phyloP scores from a whole-genome alignment of 2,329 filamentous ascomycete species.

The Beauveria pseudobassiana region DNA sequence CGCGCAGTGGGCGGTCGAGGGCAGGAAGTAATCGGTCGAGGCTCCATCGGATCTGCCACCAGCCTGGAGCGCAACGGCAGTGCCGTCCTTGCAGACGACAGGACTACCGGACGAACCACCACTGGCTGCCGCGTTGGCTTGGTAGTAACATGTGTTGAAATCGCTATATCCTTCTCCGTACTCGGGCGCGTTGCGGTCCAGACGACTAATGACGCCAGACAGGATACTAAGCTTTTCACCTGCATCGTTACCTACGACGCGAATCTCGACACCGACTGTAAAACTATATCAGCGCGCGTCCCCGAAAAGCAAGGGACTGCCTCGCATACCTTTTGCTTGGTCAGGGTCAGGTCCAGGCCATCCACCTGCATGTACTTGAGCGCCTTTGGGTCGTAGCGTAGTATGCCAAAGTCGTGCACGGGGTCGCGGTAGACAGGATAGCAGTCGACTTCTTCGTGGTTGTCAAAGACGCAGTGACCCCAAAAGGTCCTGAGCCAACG shows the following conservation, averaged over 20 bases:
- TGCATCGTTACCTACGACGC: constrained; percentile 96
- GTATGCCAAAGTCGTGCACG: constrained; percentile 95
- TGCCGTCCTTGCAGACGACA: constrained; percentile 90
- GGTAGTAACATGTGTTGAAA: constrained; percentile 94
- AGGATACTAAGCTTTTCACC: constrained; percentile 97
- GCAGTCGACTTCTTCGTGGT: constrained; percentile 94
- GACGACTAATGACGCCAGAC: constrained; percentile 90
- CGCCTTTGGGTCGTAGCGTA: constrained; percentile 88
- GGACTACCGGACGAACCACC: constrained; percentile 98
- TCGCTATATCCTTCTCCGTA: constrained; percentile 98
- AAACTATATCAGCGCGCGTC: not conserved
- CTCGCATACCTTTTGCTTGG: constrained; percentile 56
- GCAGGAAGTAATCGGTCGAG: constrained; percentile 95
- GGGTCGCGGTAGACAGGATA: constrained; percentile 96
- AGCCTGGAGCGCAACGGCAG: constrained; percentile 86
- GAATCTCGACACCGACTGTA: constrained; percentile 80
- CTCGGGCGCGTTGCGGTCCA: constrained; percentile 94
- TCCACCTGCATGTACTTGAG: constrained; percentile 96
- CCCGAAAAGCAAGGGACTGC: not conserved
- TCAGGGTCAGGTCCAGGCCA: constrained; percentile 73
- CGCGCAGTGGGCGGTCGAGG: constrained; percentile 85
- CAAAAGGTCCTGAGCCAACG: constrained; percentile 89
- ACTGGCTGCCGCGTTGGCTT: constrained; percentile 92
- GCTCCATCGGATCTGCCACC: constrained; percentile 91
- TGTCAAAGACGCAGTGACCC: constrained; percentile 97